phyloP scores from a whole-genome alignment of 2,329 filamentous ascomycete species.

The Microdochium nivale region DNA sequence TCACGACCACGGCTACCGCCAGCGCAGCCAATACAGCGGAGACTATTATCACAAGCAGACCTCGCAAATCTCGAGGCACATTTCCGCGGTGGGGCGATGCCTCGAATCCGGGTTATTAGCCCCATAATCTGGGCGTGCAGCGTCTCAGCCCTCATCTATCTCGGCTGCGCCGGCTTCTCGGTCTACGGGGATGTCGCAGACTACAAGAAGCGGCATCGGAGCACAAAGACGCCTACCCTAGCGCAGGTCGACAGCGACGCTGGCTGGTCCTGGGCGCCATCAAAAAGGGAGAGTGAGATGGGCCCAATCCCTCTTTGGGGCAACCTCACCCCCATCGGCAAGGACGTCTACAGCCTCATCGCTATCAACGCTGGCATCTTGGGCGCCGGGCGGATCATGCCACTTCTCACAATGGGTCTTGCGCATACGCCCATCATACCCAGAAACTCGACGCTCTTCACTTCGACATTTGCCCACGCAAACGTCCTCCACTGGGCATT shows the following conservation, averaged over 20 bases:
- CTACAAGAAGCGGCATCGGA: background rate
- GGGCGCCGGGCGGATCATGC: slow-evolving; percentile 4
- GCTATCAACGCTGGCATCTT: slow-evolving; percentile 9
- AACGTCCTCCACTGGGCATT: slow-evolving; percentile 14
- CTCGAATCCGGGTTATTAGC: background rate
- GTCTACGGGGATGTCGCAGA: background rate
- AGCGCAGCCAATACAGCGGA: background rate
- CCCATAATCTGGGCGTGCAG: background rate
- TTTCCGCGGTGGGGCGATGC: background rate
- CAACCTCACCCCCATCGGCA: slow-evolving; percentile 5
- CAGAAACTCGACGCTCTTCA: slow-evolving; percentile 15
- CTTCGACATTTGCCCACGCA: slow-evolving; percentile 19
- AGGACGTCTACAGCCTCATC: slow-evolving; percentile 7
- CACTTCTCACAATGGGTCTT: slow-evolving; percentile 5
- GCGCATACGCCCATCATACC: slow-evolving; percentile 7
- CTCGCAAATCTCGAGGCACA: background rate
- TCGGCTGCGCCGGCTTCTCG: background rate
- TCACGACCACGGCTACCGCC: background rate
- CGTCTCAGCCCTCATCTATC: background rate
- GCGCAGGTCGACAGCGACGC: background rate
- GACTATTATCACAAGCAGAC: background rate
- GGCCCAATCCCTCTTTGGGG: slow-evolving; percentile 7
- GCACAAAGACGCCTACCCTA: background rate
- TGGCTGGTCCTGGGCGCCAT: background rate
- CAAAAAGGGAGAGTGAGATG: background rate